phyloP scores from a whole-genome alignment of 108 stramenopile genomes.

The Cylindrotheca fusiformis region DNA sequence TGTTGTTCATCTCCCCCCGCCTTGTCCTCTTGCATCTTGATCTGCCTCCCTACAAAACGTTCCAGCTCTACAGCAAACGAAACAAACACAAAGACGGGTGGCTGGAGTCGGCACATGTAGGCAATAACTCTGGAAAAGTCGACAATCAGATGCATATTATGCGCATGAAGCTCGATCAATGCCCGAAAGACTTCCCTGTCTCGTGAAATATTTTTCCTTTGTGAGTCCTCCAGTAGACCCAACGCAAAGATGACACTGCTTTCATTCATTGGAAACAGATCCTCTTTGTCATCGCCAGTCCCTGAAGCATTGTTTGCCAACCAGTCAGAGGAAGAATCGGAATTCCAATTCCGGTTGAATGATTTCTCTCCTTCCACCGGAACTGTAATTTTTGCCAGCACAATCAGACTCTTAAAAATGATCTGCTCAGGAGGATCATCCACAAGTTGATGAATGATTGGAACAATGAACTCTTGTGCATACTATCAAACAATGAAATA shows the following conservation, averaged over 20 bases:
- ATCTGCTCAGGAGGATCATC: conserved; percentile 81
- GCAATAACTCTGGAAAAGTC: conserved; percentile 74
- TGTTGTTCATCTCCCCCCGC: conserved; percentile 4
- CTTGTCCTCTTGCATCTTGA: background rate
- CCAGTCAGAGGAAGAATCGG: background rate
- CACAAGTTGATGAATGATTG: conserved; percentile 81
- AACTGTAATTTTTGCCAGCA: conserved; percentile 77
- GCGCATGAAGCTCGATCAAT: conserved; percentile 68
- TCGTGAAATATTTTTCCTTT: conserved; percentile 51
- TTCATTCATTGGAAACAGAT: conserved; percentile 52
- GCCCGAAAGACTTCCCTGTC: conserved; percentile 79
- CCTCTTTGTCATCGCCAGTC: conserved; percentile 3
- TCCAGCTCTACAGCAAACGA: conserved; percentile 83
- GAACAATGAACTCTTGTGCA: conserved; percentile 78
- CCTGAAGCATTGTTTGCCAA: conserved; percentile 12
- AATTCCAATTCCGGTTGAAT: conserved; percentile 8
- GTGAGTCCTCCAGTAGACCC: conserved; percentile 53
- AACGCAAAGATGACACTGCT: conserved; percentile 64
- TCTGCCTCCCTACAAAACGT: conserved; percentile 36
- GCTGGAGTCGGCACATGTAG: conserved; percentile 81
- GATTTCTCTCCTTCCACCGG: conserved; percentile 58
- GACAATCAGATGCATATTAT: conserved; percentile 57
- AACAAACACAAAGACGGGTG: conserved; percentile 83
- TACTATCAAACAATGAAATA: conserved; percentile 35
- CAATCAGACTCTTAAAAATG: conserved; percentile 80